phyloP scores from a whole-genome alignment of 805 yeast species.

The Nakazawaea wickerhamii region DNA sequence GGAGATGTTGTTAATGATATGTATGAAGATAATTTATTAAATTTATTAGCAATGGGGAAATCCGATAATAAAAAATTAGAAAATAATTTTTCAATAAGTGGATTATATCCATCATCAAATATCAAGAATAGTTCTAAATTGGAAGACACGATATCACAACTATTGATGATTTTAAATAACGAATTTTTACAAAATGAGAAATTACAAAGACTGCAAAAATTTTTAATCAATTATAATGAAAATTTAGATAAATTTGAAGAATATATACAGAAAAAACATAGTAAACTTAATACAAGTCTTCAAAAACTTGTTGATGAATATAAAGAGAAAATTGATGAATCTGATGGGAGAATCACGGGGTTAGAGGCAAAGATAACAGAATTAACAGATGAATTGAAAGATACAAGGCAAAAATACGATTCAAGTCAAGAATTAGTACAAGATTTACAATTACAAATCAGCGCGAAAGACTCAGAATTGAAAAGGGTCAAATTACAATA shows the following conservation, averaged over 20 bases:
- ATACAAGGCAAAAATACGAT: not conserved
- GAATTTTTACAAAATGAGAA: constrained; percentile 56
- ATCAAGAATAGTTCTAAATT: constrained; percentile 52
- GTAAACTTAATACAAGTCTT: not conserved
- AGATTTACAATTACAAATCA: constrained; percentile 5
- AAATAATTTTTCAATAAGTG: constrained; percentile 42
- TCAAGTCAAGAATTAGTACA: not conserved
- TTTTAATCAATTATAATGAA: constrained; percentile 43
- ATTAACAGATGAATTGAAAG: not conserved
- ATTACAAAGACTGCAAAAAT: constrained; percentile 47
- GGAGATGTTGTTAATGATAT: constrained; percentile 29
- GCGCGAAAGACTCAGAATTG: not conserved
- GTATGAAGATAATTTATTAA: constrained; percentile 24
- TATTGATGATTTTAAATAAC: constrained; percentile 50
- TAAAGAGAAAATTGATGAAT: not conserved
- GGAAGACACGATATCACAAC: constrained; percentile 47
- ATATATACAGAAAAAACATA: not conserved
- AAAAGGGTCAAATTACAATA: constrained; percentile 1
- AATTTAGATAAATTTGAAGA: constrained; percentile 9
- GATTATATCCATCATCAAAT: constrained; percentile 54
- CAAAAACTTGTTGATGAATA: constrained; percentile 1
- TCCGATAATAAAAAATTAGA: constrained; percentile 35
- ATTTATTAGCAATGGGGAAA: constrained; percentile 17
- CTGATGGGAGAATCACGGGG: not conserved
- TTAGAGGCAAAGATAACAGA: not conserved